Base-by-base conservation (phyloP, 148 eudicot genomes). In the Spergularia marina region DNA sequence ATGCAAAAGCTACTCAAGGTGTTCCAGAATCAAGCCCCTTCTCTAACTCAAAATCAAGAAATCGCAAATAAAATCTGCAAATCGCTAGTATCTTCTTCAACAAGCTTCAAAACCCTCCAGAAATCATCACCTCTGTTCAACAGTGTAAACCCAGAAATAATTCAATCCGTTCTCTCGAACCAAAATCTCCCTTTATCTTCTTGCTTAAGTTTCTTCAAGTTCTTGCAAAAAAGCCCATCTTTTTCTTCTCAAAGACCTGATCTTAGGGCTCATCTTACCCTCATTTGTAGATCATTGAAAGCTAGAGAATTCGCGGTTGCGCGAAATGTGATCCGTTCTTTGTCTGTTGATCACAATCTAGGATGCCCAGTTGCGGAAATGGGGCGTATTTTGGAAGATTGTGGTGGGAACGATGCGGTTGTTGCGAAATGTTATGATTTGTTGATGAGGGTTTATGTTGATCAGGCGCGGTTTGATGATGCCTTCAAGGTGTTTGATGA, bases 401-500 rank as follows among this genome's bases (percentile, higher is more conserved):
- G 77, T 70, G 83, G 84, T 59, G 55, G 53, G 40, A 84, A 80
- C 20, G 69, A 62, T 52, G 71, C 53, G 14, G 73, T 81, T 23
- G 60, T 53, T 20, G 79, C 44, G 10, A 86, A 90, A 75, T 68
- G 85, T 41, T 86, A 83, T 80, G 98, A 94, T 86, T 88, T 90
- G 90, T 67, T 94, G 79, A 82, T 94, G 77, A 84, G 97, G 81
- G 90, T 90, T 77, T 82, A 83, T 78, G 86, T 86, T 2, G 96
- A 91, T 81, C 83, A 78, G 74, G 65, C 70, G 77, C 80, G 80
- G 80, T 90, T 89, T 72, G 66, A 70, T 78, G 89, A 84, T 82
- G 90, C 89, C 61, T 70, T 86, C 65, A 88, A 91, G 82, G 86
- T 90, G 76, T 94, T 91, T 76, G 96, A 91, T 68, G 78, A 85